These are phyloP conservation scores for Venturia pyrina DNA, from an alignment of 2,329 filamentous ascomycete species.

Conservation along the genomic window DNA sequence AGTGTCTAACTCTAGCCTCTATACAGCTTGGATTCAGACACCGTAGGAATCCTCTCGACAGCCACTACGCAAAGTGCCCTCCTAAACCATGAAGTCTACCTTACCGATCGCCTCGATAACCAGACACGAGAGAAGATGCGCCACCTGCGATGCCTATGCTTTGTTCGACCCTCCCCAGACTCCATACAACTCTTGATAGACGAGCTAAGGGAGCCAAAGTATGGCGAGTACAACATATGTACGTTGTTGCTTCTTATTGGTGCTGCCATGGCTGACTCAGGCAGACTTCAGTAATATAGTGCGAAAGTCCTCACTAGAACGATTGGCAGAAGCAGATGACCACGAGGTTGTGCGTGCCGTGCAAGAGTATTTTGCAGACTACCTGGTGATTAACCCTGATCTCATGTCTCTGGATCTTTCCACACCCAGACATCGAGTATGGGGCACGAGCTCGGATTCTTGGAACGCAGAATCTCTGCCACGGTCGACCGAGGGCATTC, in stretches of 20 bases:
- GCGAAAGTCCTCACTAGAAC: conserved; percentile 90
- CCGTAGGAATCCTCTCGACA: conserved; percentile 78
- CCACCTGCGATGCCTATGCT: conserved; percentile 85
- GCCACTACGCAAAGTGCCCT: conserved; percentile 92
- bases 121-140: conserved; percentile 90
- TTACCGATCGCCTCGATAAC: conserved; percentile 93
- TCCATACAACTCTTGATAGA: conserved; percentile 92
- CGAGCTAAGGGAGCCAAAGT: conserved; percentile 90
- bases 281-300: conserved; percentile 89
- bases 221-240: conserved; percentile 92
- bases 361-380: conserved; percentile 95
- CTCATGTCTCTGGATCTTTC: conserved; percentile 71
- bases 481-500: conserved; percentile 73
- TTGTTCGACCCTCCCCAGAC: conserved; percentile 82
- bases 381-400: conserved; percentile 88
- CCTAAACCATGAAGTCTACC: conserved; percentile 93
- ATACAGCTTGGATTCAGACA: conserved; percentile 67
- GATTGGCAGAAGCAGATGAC: conserved; percentile 90
- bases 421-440: conserved; percentile 65
- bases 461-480: conserved; percentile 90
- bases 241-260: conserved; percentile 15
- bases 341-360: conserved; percentile 92
- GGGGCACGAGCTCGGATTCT: conserved; percentile 69
- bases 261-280: conserved; percentile 15
- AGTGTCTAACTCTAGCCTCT: neutral